Percentiles rank a stretch among this genome's conserved stretches.
Conservation (phyloP, 768 basidiomycete genomes). For the Cyclocybe aegerita region DNA sequence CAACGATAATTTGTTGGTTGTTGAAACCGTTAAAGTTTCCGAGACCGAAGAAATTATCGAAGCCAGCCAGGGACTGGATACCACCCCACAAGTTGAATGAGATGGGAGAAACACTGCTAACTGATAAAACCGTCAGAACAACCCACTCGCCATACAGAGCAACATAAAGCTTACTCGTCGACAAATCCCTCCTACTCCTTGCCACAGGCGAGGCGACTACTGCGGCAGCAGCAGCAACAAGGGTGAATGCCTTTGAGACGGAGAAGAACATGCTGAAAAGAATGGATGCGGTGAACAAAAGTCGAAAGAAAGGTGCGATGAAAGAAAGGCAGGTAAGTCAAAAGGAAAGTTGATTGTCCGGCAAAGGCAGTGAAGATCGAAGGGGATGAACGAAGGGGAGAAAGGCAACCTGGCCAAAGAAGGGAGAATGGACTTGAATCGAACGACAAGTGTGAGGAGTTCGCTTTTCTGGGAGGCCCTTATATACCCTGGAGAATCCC, state of each 20-base stretch:
- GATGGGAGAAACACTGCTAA: neutral
- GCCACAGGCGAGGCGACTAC: slow-evolving; percentile 12
- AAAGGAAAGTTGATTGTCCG: slow-evolving; percentile 8
- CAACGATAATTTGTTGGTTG: slow-evolving; percentile 24
- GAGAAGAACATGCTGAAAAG: slow-evolving; percentile 13
- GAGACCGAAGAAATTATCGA: slow-evolving; percentile 39
- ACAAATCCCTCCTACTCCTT: slow-evolving; percentile 4
- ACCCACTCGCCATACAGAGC: neutral
- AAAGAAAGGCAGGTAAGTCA: slow-evolving; percentile 1
- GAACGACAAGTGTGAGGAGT: neutral
- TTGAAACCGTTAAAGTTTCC: slow-evolving; percentile 32
- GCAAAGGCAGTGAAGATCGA: slow-evolving; percentile 5
- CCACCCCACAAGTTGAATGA: slow-evolving; percentile 39
- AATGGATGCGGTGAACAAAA: neutral
- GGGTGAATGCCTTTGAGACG: slow-evolving; percentile 9
- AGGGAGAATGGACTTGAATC: slow-evolving; percentile 10
- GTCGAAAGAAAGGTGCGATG: slow-evolving; percentile 1
- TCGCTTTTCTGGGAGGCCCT: neutral
- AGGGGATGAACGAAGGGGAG: slow-evolving; percentile 2
- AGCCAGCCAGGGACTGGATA: slow-evolving; percentile 25
- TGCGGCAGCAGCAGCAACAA: slow-evolving; percentile 9
- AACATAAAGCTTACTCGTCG: slow-evolving; percentile 3
- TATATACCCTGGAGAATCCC: slow-evolving; percentile 7
- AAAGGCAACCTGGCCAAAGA: slow-evolving; percentile 19
- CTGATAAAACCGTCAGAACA: neutral